Percentiles rank a stretch among this genome's conserved stretches.
Conservation (phyloP, 2,329 filamentous ascomycete genomes). For the Aspergillus novoparasiticus region DNA sequence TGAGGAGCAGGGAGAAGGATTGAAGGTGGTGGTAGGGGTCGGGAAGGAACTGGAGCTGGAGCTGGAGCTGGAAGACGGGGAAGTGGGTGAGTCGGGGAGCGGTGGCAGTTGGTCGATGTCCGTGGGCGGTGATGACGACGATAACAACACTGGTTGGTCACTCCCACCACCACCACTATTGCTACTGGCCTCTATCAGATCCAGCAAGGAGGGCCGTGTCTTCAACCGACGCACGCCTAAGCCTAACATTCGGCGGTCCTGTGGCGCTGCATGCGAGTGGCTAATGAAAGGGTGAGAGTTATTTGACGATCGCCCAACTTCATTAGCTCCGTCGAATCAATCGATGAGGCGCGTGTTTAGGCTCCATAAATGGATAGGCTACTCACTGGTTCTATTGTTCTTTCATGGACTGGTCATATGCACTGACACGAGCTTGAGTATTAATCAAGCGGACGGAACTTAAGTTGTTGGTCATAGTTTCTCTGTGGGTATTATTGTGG, state of each 20-base stretch:
- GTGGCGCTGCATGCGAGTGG: not conserved
- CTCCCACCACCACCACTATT: slow-evolving; percentile 17
- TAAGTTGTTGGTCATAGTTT: not conserved
- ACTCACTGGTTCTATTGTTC: not conserved
- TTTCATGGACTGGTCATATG: not conserved
- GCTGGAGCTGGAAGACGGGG: slow-evolving; percentile 29
- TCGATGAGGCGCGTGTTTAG: not conserved
- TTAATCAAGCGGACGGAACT: not conserved
- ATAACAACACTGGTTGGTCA: slow-evolving; percentile 13
- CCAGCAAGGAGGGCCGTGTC: slow-evolving; percentile 63
- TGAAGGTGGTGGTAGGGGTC: slow-evolving; percentile 25
- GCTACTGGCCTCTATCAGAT: slow-evolving; percentile 51
- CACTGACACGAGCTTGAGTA: not conserved
- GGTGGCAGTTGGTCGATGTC: slow-evolving; percentile 45
- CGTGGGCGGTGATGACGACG: slow-evolving; percentile 39
- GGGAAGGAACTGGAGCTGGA: slow-evolving; percentile 33
- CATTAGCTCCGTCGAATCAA: not conserved
- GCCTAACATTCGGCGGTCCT: slow-evolving; percentile 54
- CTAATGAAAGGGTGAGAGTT: not conserved
- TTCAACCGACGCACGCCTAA: slow-evolving; percentile 59
- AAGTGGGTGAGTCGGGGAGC: slow-evolving; percentile 48
- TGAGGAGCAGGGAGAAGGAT: slow-evolving; percentile 24
- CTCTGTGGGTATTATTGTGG: not conserved
- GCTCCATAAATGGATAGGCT: not conserved
- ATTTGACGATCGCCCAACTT: not conserved